Percentiles rank a stretch among this genome's conserved stretches.
Conservation (phyloP, 257 asterid species). For the Gynochthodes officinalis region DNA sequence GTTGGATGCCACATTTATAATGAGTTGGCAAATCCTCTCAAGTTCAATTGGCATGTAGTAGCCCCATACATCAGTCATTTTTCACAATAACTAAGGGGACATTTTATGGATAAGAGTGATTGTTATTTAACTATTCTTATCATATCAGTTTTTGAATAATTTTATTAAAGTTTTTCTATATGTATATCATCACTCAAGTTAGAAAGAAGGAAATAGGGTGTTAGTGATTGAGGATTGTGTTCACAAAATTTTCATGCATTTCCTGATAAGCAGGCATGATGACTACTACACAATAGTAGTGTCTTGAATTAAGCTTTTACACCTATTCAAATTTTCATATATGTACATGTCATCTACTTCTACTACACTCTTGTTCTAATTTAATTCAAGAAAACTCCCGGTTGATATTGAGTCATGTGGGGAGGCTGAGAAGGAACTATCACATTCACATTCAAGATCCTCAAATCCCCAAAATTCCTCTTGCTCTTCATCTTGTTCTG, state of each 20-base stretch:
- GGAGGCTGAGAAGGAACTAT: conserved; percentile 55
- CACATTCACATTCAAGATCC: conserved; percentile 81
- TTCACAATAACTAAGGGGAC: too few relatives aligned
- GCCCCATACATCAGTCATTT: too few relatives aligned
- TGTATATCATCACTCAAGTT: too few relatives aligned
- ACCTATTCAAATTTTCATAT: neutral
- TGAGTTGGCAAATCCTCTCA: conserved; percentile 4
- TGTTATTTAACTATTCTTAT: too few relatives aligned
- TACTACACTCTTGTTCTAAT: neutral
- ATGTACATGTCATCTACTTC: conserved; percentile 2
- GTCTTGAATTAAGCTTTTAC: neutral
- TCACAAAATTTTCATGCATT: conserved; percentile 9
- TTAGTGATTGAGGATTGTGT: too few relatives aligned
- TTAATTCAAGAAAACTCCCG: too few relatives aligned
- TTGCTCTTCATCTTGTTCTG: conserved; percentile 60
- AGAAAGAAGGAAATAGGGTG: too few relatives aligned
- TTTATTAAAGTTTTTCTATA: too few relatives aligned
- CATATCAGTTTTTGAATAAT: too few relatives aligned
- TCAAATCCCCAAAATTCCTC: conserved; percentile 85
- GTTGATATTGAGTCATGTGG: conserved; percentile 47
- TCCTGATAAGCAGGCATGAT: neutral
- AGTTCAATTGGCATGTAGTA: neutral
- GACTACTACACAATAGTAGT: neutral
- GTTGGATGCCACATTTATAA: conserved; percentile 1
- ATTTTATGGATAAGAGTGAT: too few relatives aligned